These are phyloP conservation scores for Lactarius sanguifluus DNA, from an alignment of 768 basidiomycete species.

Conservation along the genomic window DNA sequence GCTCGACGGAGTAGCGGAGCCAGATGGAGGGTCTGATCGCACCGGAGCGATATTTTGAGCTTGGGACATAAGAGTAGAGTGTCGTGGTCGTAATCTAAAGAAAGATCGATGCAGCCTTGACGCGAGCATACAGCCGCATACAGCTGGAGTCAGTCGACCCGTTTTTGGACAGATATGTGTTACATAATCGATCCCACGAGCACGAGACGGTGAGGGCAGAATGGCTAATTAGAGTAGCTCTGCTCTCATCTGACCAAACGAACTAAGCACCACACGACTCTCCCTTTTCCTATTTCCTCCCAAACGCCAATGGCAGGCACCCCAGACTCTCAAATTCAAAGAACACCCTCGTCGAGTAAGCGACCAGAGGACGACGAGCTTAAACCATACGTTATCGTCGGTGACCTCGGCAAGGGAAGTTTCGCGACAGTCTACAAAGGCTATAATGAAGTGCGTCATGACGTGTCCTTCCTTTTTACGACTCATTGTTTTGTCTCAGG, in stretches of 20 bases:
- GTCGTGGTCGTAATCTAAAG: conserved; percentile 13
- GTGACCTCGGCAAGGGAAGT: conserved; percentile 83
- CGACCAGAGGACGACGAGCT: conserved; percentile 64
- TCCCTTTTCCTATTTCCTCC: neutral
- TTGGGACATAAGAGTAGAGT: conserved; percentile 31
- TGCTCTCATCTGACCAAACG: conserved; percentile 3
- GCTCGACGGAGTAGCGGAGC: conserved; percentile 11
- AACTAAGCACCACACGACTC: conserved; percentile 2
- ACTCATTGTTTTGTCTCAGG: conserved; percentile 44
- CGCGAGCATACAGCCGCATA: conserved; percentile 13
- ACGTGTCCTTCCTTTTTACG: neutral
- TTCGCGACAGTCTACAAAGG: conserved; percentile 97
- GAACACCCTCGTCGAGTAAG: conserved; percentile 19
- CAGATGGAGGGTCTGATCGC: conserved; percentile 21
- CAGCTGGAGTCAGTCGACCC: neutral
- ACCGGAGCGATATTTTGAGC: conserved; percentile 8
- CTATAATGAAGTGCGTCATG: conserved; percentile 74
- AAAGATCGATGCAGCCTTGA: conserved; percentile 34
- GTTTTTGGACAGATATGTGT: neutral
- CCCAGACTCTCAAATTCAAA: conserved; percentile 12
- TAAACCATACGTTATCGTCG: conserved; percentile 73
- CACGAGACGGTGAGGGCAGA: neutral
- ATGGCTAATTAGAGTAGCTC: neutral
- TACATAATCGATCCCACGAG: neutral
- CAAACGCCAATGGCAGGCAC: conserved; percentile 12